Conservation (phyloP, 139 green algal genomes). For the Gonium pectorale region DNA sequence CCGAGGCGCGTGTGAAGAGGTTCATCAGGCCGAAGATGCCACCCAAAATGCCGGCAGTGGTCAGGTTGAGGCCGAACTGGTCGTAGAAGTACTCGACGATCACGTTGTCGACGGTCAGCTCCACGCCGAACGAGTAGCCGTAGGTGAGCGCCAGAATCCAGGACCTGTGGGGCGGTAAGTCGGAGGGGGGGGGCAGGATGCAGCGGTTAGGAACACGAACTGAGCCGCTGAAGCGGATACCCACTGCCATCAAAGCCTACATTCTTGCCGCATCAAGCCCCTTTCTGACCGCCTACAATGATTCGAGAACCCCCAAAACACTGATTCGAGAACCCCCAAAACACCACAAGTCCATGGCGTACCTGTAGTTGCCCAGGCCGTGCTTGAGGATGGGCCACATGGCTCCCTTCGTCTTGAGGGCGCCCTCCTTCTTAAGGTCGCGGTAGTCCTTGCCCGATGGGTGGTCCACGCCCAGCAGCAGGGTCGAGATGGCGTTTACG, state of each 20-base stretch:
- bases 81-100: conserved; percentile 79
- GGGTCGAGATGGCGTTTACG: conserved; percentile 72
- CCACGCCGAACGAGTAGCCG: conserved; percentile 87
- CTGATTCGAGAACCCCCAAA: too few relatives aligned
- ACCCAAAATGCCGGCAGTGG: conserved; percentile 47
- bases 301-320: too few relatives aligned
- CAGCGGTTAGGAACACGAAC: conserved; percentile 41
- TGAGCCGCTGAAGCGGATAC: background rate
- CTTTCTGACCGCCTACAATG: too few relatives aligned
- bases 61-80: conserved; percentile 77
- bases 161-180: conserved; percentile 38
- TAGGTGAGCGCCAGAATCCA: conserved; percentile 82
- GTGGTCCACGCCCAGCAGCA: conserved; percentile 54
- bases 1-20: conserved; percentile 87
- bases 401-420: conserved; percentile 73
- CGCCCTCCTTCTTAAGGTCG: conserved; percentile 77
- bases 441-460: conserved; percentile 71
- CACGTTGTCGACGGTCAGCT: conserved; percentile 90
- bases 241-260: too few relatives aligned
- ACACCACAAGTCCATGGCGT: too few relatives aligned
- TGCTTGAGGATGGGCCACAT: conserved; percentile 77
- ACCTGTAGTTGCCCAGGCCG: conserved; percentile 84
- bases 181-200: too few relatives aligned
- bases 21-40: conserved; percentile 92
- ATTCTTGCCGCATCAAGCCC: too few relatives aligned